These are phyloP conservation scores for Coniochaeta sp. DNA, from an alignment of 2,329 filamentous ascomycete species.

Conservation along the genomic window DNA sequence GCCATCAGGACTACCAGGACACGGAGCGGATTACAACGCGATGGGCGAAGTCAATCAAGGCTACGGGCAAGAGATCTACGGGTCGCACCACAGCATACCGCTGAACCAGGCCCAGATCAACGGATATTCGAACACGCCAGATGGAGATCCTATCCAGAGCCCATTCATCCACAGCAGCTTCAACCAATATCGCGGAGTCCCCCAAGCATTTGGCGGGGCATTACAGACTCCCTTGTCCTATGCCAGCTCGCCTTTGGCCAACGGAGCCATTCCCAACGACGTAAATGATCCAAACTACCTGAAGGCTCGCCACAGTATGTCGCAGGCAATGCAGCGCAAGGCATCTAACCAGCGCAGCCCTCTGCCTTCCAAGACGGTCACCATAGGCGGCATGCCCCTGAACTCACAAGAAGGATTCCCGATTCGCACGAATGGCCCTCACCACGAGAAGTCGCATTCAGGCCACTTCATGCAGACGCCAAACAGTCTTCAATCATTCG, in stretches of 20 bases:
- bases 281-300: conserved; percentile 44
- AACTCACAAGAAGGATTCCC: conserved; percentile 64
- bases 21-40: conserved; percentile 40
- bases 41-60: conserved; percentile 51
- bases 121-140: conserved; percentile 84
- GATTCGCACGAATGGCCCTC: conserved; percentile 60
- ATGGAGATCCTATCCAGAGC: conserved; percentile 86
- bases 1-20: conserved; percentile 40
- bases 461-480: conserved; percentile 87
- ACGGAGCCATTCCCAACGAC: conserved; percentile 41
- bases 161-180: conserved; percentile 71
- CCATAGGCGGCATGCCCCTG: conserved; percentile 65
- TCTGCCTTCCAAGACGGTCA: conserved; percentile 80
- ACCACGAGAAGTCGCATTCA: conserved; percentile 77
- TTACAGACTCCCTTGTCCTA: conserved; percentile 45
- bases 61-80: conserved; percentile 46
- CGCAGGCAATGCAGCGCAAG: conserved; percentile 58
- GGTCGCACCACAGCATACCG: conserved; percentile 44
- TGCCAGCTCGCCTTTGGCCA: conserved; percentile 40
- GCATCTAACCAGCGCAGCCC: conserved; percentile 69
- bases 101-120: conserved; percentile 65
- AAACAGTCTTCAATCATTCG: conserved; percentile 75
- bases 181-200: conserved; percentile 65
- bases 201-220: conserved; percentile 47
- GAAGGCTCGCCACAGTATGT: conserved; percentile 52